Evolutionary conservation across 495 filamentous ascomycete species (phyloP).

Genomic region (Bryoglossum gracile): DNA sequence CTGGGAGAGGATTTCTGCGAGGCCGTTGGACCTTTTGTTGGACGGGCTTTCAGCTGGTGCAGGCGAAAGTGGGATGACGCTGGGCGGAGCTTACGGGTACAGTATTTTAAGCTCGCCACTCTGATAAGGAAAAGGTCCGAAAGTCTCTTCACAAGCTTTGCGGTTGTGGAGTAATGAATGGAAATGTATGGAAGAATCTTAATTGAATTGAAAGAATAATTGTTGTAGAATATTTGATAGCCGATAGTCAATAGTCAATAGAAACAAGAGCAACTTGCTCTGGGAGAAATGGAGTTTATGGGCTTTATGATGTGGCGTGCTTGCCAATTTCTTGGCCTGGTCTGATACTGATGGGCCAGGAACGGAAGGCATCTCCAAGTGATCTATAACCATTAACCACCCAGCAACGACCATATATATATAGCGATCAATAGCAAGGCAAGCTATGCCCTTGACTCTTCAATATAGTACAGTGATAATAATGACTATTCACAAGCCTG

Average conservation of each 20-base stretch:
- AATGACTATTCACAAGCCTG: too few relatives aligned
- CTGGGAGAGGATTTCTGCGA: not conserved
- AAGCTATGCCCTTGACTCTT: too few relatives aligned
- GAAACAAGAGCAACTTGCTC: not conserved
- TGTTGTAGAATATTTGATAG: not conserved
- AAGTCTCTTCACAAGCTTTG: conserved; percentile 3
- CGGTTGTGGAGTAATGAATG: not conserved
- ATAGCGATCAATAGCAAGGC: too few relatives aligned
- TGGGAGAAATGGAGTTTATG: not conserved
- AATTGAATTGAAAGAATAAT: not conserved
- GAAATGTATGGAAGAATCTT: not conserved
- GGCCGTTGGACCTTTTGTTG: not conserved
- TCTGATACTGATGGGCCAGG: too few relatives aligned
- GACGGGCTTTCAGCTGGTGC: conserved; percentile 2
- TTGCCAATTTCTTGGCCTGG: not conserved
- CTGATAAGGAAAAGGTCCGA: conserved; percentile 16
- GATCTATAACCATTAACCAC: too few relatives aligned
- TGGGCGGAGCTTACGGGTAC: not conserved
- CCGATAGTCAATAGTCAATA: too few relatives aligned
- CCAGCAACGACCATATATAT: too few relatives aligned
- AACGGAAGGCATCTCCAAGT: too few relatives aligned
- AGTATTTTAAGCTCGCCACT: conserved; percentile 10
- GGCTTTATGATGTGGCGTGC: not conserved
- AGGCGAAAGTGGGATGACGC: conserved; percentile 1
- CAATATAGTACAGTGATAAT: too few relatives aligned